Conservation (phyloP, 139 green algal species). For the Closterium sp. region DNA sequence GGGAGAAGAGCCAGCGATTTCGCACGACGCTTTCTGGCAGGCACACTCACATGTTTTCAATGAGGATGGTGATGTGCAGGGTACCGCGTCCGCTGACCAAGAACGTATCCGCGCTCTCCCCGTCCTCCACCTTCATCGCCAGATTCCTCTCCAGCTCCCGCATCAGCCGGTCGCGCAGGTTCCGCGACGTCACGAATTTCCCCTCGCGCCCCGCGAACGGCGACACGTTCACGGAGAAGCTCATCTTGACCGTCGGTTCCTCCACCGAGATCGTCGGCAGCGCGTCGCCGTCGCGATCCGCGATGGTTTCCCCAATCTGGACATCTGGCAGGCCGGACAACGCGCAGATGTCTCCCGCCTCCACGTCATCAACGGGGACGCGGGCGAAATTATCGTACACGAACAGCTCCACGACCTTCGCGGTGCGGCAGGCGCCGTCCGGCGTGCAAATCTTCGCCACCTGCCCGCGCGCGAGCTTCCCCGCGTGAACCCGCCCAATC, state of each 20-base stretch:
- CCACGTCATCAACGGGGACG: conserved; percentile 62
- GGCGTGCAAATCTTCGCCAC: conserved; percentile 58
- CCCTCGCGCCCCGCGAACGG: conserved; percentile 89
- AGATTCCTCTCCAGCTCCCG: conserved; percentile 96
- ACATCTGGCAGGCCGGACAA: conserved; percentile 73
- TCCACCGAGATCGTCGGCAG: conserved; percentile 94
- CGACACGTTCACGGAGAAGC: conserved; percentile 91
- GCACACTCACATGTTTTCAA: conserved; percentile 99
- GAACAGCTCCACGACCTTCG: conserved; percentile 89
- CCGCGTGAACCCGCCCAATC: conserved; percentile 74
- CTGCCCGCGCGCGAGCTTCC: conserved; percentile 71
- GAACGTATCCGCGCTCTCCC: conserved; percentile 88
- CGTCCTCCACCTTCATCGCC: conserved; percentile 89
- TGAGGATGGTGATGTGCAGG: conserved; percentile 86
- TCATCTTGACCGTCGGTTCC: conserved; percentile 97
- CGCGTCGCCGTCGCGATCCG: conserved; percentile 58
- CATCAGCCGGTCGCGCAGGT: conserved; percentile 75
- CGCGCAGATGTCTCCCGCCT: conserved; percentile 90
- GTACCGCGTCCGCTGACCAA: conserved; percentile 86
- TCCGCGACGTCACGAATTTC: conserved; percentile 78
- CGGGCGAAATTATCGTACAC: conserved; percentile 93
- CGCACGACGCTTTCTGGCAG: neutral
- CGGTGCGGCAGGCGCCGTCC: conserved; percentile 46
- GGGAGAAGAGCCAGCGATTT: neutral
- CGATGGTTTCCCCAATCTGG: conserved; percentile 94